Evolutionary conservation across 495 filamentous ascomycete species (phyloP), one percentile per base, ranked within the genome.

Genomic region (Tuber aestivum): DNA sequence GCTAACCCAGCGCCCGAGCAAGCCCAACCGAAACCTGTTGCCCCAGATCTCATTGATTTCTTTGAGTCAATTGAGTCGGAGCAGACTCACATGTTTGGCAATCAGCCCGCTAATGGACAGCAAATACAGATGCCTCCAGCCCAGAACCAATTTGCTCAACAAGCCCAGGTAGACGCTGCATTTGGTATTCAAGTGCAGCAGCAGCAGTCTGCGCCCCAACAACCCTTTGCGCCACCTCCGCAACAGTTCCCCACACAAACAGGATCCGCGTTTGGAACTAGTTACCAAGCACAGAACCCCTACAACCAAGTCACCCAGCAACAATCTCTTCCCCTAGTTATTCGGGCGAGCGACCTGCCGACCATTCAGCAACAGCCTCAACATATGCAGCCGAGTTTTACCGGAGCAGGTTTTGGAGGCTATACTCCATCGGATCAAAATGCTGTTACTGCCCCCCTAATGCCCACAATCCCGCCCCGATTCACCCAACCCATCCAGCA

Each of bases 51-150:
- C 72, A 99, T 99, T 80, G 95, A 99, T 83, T 97, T 99, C 83
- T 99, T 99, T 82, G 95, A 95, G 76, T 95, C 95, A 3, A 98
- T 99, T 81, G 94, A 98, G 80, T 91, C 92, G 80, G 94, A 95
- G 76, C 93, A 95, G 83, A 93, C 94, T 75, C 87, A 87, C 2
- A 89, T 92, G 84, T 90, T 90, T 85, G 84, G 78, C 38, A 82
- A 84, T 4, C 88, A 89, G 70, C 76, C 84, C 38, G 83, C 85
- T 20, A 61, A 78, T 37, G 84, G 85, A 48, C 81, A 77, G 23
- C 84, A 77, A 83, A 81, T 72, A 82, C 83, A 82, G 79, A 77
- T 48, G 72, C 79, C n/a, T 83, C 84, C 84, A 80, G 80, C 20
- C 72, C 81, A 44, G 14, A 78, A 74, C 12, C 79, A 77, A 69